phyloP scores from a whole-genome alignment of 768 basidiomycete species.

The Lactifluus hygrophoroides region DNA sequence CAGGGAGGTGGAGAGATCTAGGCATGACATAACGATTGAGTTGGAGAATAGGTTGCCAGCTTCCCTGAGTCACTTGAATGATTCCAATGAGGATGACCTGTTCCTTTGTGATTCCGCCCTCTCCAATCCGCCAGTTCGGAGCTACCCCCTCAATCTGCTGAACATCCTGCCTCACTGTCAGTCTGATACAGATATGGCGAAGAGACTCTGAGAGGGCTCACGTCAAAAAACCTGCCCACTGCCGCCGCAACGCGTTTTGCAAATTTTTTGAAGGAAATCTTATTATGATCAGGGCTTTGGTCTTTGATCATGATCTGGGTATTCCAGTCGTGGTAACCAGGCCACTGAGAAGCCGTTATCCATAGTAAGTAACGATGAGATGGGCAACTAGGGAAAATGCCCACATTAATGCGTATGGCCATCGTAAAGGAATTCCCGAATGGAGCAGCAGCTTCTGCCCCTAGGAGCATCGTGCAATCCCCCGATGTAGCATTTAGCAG shows the following conservation, averaged over 20 bases:
- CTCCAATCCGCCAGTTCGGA: not conserved
- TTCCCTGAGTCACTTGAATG: conserved; percentile 10
- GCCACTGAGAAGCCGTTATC: not conserved
- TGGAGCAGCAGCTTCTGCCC: not conserved
- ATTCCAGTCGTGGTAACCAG: not conserved
- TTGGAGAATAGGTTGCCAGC: conserved; percentile 16
- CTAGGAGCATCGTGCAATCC: not conserved
- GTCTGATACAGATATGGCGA: not conserved
- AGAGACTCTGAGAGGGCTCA: not conserved
- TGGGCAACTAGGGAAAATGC: not conserved
- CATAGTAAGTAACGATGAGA: not conserved
- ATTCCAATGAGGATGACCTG: not conserved
- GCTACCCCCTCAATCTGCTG: not conserved
- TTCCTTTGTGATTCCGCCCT: not conserved
- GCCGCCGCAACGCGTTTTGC: conserved; percentile 4
- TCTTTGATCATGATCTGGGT: conserved; percentile 7
- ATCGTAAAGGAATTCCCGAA: not conserved
- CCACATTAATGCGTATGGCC: conserved; percentile 7
- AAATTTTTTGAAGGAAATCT: not conserved
- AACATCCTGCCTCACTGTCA: not conserved
- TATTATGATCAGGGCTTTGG: not conserved
- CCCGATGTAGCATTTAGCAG: not conserved
- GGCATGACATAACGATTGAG: not conserved
- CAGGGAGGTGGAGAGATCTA: not conserved
- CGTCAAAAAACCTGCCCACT: not conserved